Evolutionary conservation across 192 early-diverging fungal genomes (phyloP).

Genomic region (Gonapodya sp.): DNA sequence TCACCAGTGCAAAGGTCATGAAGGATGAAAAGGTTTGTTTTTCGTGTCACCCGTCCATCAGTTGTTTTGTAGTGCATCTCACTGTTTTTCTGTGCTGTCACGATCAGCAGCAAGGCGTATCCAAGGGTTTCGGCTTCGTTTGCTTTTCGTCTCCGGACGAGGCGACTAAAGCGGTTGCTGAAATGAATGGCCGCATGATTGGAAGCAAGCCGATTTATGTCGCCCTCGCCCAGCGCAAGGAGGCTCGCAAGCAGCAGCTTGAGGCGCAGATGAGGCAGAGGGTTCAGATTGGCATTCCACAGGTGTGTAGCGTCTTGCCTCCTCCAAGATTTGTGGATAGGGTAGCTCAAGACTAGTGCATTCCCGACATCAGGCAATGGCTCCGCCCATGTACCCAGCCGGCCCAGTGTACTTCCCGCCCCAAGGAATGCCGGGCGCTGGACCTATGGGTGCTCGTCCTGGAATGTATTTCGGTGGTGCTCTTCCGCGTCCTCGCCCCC

Average conservation of each 20-base stretch:
- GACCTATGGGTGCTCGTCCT: not conserved
- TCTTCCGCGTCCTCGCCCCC: constrained; percentile 24
- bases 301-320: not conserved
- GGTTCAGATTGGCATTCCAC: constrained; percentile 63
- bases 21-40: constrained; percentile 71
- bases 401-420: not conserved
- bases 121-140: constrained; percentile 97
- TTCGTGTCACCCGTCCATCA: constrained; percentile 17
- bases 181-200: constrained; percentile 97
- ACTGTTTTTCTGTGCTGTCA: not conserved
- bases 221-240: constrained; percentile 95
- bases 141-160: constrained; percentile 99
- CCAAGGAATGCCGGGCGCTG: not conserved
- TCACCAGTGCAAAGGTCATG: constrained; percentile 98
- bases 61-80: not conserved
- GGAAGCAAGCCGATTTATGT: constrained; percentile 96
- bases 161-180: constrained; percentile 94
- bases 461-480: constrained; percentile 15
- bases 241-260: constrained; percentile 88
- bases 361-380: constrained; percentile 36
- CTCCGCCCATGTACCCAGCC: constrained; percentile 9
- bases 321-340: constrained; percentile 7
- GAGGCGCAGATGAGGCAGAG: constrained; percentile 92
- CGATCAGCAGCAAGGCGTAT: constrained; percentile 43
- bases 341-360: not conserved